Conservation (phyloP, 257 asterid species). For the Perilla frutescens region DNA sequence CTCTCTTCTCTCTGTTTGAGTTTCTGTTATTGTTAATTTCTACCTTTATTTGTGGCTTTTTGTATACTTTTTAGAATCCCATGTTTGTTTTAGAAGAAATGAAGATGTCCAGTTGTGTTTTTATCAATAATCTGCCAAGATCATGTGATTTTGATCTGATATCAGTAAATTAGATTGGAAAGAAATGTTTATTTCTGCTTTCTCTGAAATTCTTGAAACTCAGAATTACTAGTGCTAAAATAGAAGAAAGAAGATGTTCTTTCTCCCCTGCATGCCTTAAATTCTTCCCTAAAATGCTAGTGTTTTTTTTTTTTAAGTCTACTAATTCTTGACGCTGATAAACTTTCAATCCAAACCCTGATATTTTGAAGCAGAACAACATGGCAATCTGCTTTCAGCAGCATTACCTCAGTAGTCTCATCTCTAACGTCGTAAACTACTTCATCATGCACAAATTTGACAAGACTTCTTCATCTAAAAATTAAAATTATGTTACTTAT, state of each 20-base stretch:
- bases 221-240: background rate
- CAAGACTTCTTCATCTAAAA: background rate
- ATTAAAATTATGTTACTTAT: background rate
- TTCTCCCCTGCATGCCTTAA: slow-evolving; percentile 10
- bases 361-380: background rate
- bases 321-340: background rate
- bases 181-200: background rate
- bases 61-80: background rate
- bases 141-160: too few relatives aligned
- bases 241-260: background rate
- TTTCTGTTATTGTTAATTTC: background rate
- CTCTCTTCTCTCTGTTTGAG: background rate
- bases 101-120: too few relatives aligned
- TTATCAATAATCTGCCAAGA: too few relatives aligned
- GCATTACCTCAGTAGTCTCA: background rate
- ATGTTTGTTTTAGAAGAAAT: background rate
- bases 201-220: background rate
- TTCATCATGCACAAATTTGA: too few relatives aligned
- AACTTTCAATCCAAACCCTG: background rate
- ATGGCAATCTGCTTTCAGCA: background rate
- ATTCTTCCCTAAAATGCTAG: too few relatives aligned
- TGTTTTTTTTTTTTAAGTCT: too few relatives aligned
- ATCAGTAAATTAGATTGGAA: too few relatives aligned
- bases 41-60: background rate
- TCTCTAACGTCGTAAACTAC: background rate